A percentile compares a stretch with the other conserved stretches of the same genome.
Evolutionary conservation across 2,329 filamentous ascomycete genomes (phyloP).

Genomic region (Fusarium citri): DNA sequence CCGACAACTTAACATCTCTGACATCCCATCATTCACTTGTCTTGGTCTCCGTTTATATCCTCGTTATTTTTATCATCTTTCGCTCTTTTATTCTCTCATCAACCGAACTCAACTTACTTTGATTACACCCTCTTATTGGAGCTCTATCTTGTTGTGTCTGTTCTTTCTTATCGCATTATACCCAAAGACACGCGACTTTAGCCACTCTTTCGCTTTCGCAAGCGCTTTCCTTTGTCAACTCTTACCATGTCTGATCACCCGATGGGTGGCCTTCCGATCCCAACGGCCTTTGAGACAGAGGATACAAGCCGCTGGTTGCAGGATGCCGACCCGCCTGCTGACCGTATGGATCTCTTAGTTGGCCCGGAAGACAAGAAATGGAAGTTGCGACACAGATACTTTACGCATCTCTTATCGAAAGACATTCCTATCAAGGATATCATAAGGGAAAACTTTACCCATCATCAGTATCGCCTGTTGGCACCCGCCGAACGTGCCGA

Average conservation of each 20-base stretch:
- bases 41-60: not conserved
- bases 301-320: not conserved
- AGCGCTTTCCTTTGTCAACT: not conserved
- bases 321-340: not conserved
- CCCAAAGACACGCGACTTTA: not conserved
- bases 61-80: conserved; percentile 17
- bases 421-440: conserved; percentile 47
- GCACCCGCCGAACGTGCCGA: conserved; percentile 44
- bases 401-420: conserved; percentile 45
- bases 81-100: not conserved
- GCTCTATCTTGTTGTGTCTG: not conserved
- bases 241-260: no score
- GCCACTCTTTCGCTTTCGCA: not conserved
- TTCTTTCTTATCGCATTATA: conserved; percentile 6
- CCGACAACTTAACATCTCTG: conserved; percentile 27
- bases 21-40: not conserved
- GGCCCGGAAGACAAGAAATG: conserved; percentile 39
- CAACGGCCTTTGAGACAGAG: not conserved
- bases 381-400: conserved; percentile 47
- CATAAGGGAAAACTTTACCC: conserved; percentile 50
- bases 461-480: conserved; percentile 51
- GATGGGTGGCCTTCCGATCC: not conserved
- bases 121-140: not conserved
- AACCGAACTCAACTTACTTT: not conserved
- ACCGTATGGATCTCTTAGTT: conserved; percentile 42